Conservation (phyloP, 2,329 filamentous ascomycete genomes). For the Phyllosticta citrichinensis region DNA sequence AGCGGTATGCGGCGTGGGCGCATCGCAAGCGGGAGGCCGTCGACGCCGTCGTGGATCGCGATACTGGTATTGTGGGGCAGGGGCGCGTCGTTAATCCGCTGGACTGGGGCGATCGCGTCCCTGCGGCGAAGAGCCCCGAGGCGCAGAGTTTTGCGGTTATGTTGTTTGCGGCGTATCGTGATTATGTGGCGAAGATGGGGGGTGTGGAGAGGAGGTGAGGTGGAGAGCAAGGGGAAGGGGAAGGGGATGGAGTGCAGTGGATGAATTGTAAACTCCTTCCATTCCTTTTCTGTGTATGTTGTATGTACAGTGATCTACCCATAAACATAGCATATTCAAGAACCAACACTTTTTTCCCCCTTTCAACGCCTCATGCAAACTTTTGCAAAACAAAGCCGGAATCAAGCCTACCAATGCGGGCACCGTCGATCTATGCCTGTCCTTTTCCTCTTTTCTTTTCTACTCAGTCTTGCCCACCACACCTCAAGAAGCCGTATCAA, state of each 20-base stretch:
- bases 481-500: conserved; percentile 24
- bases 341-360: not conserved
- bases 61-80: conserved; percentile 29
- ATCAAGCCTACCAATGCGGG: no score
- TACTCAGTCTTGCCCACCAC: not conserved
- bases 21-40: conserved; percentile 30
- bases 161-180: conserved; percentile 32
- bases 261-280: no score
- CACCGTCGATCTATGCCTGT: no score
- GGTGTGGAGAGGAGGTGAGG: no score
- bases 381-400: not conserved
- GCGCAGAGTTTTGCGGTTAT: conserved; percentile 36
- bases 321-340: not conserved
- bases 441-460: no score
- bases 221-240: not conserved
- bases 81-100: conserved; percentile 35
- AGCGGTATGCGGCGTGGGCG: conserved; percentile 33
- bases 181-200: not conserved
- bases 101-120: conserved; percentile 24
- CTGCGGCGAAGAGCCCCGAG: conserved; percentile 28
- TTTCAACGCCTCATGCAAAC: not conserved
- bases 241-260: not conserved
- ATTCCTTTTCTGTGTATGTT: no score
- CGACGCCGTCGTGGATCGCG: conserved; percentile 22
- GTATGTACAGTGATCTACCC: no score